These are phyloP conservation scores for Aspergillus thermomutatus DNA, from an alignment of 2,329 filamentous ascomycete species.

Conservation along the genomic window DNA sequence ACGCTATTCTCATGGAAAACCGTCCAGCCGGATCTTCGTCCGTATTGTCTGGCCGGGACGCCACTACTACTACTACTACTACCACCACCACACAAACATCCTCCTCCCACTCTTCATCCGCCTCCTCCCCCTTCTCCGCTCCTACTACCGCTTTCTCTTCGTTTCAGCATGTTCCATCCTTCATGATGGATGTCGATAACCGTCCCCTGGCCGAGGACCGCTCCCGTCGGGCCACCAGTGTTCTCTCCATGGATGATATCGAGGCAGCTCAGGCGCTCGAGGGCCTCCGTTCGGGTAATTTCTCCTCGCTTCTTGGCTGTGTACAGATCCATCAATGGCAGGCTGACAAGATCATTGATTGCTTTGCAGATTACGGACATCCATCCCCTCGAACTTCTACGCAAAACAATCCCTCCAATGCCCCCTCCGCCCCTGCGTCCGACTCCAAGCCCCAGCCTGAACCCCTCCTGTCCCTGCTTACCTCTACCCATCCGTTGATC, in stretches of 20 bases:
- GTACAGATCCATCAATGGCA: not conserved
- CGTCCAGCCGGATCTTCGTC: slow-evolving; percentile 15
- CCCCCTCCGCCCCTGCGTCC: slow-evolving; percentile 30
- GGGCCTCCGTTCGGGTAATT: slow-evolving; percentile 66
- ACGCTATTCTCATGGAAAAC: slow-evolving; percentile 14
- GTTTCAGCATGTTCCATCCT: slow-evolving; percentile 25
- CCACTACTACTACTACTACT: slow-evolving; percentile 5
- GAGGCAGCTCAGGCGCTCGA: slow-evolving; percentile 72
- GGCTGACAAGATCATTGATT: not conserved
- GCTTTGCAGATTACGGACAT: slow-evolving; percentile 59
- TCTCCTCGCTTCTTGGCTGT: not conserved
- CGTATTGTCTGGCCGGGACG: slow-evolving; percentile 15
- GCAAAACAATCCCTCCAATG: slow-evolving; percentile 25
- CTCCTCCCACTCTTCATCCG: slow-evolving; percentile 11
- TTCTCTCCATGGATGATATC: slow-evolving; percentile 48
- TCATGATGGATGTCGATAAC: slow-evolving; percentile 41
- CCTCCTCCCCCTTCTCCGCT: slow-evolving; percentile 8
- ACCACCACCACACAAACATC: slow-evolving; percentile 2
- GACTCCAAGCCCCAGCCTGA: slow-evolving; percentile 58
- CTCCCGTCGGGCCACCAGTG: slow-evolving; percentile 43
- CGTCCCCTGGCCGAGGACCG: slow-evolving; percentile 35
- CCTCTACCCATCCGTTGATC: slow-evolving; percentile 81
- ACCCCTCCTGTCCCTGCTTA: slow-evolving; percentile 80
- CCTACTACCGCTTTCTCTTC: slow-evolving; percentile 12
- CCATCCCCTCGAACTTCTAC: slow-evolving; percentile 52